Percentiles rank a stretch among this genome's conserved stretches.
Evolutionary conservation across 2,329 filamentous ascomycete genomes (phyloP).

Genomic region (Neonectria magnoliae): DNA sequence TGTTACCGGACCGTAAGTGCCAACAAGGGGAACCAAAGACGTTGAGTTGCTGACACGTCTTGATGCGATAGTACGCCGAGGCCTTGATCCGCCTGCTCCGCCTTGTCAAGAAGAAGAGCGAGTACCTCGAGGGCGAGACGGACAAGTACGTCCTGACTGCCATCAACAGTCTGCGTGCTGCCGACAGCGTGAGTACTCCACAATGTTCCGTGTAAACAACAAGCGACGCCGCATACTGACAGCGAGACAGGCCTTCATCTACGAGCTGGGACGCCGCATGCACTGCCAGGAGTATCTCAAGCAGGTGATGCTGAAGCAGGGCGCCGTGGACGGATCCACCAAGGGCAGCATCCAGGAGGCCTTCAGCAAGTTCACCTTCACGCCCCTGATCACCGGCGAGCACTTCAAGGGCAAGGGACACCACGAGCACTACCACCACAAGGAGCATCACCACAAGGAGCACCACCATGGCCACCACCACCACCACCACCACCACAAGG

Average conservation of each 20-base stretch:
- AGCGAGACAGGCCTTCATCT: conserved; percentile 35
- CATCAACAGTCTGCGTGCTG: conserved; percentile 43
- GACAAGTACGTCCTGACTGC: conserved; percentile 43
- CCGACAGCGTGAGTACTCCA: conserved; percentile 39
- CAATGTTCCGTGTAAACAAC: background rate
- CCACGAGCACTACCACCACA: background rate
- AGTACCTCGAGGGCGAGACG: conserved; percentile 41
- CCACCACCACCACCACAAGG: background rate
- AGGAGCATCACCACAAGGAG: conserved; percentile 9
- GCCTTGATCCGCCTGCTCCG: conserved; percentile 41
- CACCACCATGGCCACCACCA: background rate
- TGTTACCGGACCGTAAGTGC: conserved; percentile 40
- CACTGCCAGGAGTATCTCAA: conserved; percentile 38
- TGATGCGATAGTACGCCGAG: conserved; percentile 41
- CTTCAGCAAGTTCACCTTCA: conserved; percentile 40
- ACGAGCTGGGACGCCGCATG: conserved; percentile 44
- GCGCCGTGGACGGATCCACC: conserved; percentile 43
- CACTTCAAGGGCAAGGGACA: conserved; percentile 38
- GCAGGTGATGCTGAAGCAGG: conserved; percentile 44
- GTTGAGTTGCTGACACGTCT: background rate
- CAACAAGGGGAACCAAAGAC: background rate
- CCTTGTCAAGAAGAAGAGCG: conserved; percentile 38
- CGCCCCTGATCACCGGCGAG: conserved; percentile 43
- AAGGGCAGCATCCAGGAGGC: conserved; percentile 41
- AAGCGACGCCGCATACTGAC: background rate